A percentile compares a stretch with the other conserved stretches of the same genome.
These are phyloP conservation scores for Tulasnella sp. DNA, from an alignment of 768 basidiomycete genomes.

Conservation along the genomic window DNA sequence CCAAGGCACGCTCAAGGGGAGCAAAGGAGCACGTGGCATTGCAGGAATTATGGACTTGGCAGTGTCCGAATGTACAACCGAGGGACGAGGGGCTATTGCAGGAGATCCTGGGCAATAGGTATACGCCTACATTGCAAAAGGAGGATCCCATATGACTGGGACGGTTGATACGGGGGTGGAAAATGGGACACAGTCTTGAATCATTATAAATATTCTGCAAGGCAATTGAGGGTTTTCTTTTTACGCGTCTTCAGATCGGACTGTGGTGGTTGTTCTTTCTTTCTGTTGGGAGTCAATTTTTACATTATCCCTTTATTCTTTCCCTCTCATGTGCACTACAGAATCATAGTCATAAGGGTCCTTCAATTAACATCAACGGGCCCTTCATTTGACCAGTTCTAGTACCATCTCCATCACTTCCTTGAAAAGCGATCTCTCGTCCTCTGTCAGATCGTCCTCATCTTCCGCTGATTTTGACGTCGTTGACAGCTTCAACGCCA, in stretches of 20 bases:
- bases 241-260: too few relatives aligned
- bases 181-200: too few relatives aligned
- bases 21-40: neutral
- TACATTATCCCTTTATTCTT: too few relatives aligned
- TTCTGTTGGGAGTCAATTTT: too few relatives aligned
- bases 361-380: too few relatives aligned
- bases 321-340: too few relatives aligned
- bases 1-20: neutral
- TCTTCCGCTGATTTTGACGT: conserved; percentile 25
- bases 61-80: conserved; percentile 1
- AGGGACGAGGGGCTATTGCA: neutral
- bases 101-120: neutral
- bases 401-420: conserved; percentile 37
- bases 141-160: too few relatives aligned
- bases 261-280: too few relatives aligned
- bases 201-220: too few relatives aligned
- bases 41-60: conserved; percentile 9
- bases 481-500: conserved; percentile 40
- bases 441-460: conserved; percentile 23
- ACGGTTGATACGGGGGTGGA: too few relatives aligned
- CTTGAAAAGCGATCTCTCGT: conserved; percentile 33
- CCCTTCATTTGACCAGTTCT: conserved; percentile 22
- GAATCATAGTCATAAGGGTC: too few relatives aligned
- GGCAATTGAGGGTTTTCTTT: too few relatives aligned
- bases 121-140: neutral